Evolutionary conservation across 208 protist genomes (phyloP), one percentile per base, ranked within the genome.

Genomic region (Trypanosoma boissoni): DNA sequence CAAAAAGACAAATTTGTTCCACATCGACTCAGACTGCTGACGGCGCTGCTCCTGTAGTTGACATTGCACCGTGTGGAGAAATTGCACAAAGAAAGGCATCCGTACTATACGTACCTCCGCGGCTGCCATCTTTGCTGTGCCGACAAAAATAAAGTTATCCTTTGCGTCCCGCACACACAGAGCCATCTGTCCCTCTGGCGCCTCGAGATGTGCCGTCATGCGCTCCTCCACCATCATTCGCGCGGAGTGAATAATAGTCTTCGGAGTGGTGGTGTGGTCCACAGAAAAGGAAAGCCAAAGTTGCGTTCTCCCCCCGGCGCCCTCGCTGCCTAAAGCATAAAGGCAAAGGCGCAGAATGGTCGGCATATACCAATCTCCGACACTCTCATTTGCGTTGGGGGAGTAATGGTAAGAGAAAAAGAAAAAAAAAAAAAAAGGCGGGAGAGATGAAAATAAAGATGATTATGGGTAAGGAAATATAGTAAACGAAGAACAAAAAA

Each of bases 251-350:
- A 86, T 46, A 10, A 77, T 58, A 32, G 41, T 37, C 31, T 55
- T 58, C 5, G 68, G 51, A 10, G 64, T 79, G 5, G 79, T 75
- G 32, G 45, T 34, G n/a, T 41, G 52, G 1, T 61, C 49, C 10
- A 86, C 20, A 23, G 63, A 69, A 9, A 76, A 58, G 7, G 74
- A 81, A 2, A 81, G 39, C 79, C 79, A 86, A 36, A 81, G 14
- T 2, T 72, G 64, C 21, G 65, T 64, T 23, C 20, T 29, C 3
- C 14, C 8, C 34, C 12, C 34, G 8, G 34, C 37, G 18, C 54
- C 46, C 12, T 55, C 46, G 10, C 21, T 16, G 36, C 37, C 27
- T 16, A 62, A 29, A 23, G 37, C 46, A 24, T 50, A 21, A 32
- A 69, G 54, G 31, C 63, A 69, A 2, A 69, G 48, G 8, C 63